These are phyloP conservation scores for Ceratocystis diversiconidia DNA, from an alignment of 2,329 filamentous ascomycete genomes.

Conservation along the genomic window DNA sequence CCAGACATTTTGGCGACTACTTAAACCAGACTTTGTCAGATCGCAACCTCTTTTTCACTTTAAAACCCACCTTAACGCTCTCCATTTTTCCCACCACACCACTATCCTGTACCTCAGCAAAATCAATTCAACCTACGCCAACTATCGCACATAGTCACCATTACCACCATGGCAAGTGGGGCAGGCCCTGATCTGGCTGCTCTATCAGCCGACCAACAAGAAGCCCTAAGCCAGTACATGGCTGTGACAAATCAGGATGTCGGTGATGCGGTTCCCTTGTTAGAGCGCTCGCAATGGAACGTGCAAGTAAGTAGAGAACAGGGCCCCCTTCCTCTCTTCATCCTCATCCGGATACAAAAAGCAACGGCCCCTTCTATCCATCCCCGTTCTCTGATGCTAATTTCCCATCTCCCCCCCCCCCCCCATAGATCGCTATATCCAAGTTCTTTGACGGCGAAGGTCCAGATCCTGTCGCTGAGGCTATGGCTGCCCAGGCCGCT, in stretches of 20 bases:
- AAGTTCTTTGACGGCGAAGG: conserved; percentile 97
- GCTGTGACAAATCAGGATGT: conserved; percentile 74
- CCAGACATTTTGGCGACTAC: neutral
- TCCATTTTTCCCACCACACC: neutral
- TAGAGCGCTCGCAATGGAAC: conserved; percentile 89
- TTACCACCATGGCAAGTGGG: conserved; percentile 21
- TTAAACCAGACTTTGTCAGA: neutral
- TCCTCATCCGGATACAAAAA: neutral
- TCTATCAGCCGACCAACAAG: conserved; percentile 56
- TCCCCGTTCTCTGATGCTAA: neutral
- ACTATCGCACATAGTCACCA: neutral
- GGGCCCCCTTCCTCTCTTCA: neutral
- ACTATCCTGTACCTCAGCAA: neutral
- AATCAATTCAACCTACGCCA: no score
- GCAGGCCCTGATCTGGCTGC: conserved; percentile 49
- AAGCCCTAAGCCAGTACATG: conserved; percentile 75
- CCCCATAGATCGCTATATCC: conserved; percentile 68
- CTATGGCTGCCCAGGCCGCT: conserved; percentile 49
- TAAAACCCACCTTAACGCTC: no score
- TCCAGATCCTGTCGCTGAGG: conserved; percentile 66
- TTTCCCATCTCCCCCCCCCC: neutral
- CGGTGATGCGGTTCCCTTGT: conserved; percentile 59
- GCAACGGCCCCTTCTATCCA: neutral
- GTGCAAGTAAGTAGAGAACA: conserved; percentile 51
- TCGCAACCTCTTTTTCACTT: neutral